Evolutionary conservation across 192 early-diverging fungal genomes (phyloP), one percentile per base, ranked within the genome.

Genomic region (Coemansia sp.): DNA sequence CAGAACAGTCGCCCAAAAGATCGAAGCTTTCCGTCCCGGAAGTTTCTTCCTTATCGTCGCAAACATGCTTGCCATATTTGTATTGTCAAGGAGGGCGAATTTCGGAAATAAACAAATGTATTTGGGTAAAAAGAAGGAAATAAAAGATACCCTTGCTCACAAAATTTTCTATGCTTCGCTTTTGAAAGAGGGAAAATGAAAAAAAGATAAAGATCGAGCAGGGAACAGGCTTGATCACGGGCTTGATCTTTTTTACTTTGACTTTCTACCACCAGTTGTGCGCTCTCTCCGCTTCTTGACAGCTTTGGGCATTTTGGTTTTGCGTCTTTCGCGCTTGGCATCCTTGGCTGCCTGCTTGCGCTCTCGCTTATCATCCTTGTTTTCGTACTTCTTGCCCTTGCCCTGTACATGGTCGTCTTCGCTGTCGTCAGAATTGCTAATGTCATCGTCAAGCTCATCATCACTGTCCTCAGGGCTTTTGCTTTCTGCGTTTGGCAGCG

Each of bases 271-370:
- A 19, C 84, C 81, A 17, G 85, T 85, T 10, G 79, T 68, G 50
- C 93, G 92, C 65, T 93, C 85, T 69, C 91, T 94, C 59, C 93
- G 85, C 74, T 97, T 98, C 75, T 98, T 98, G 71, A 94, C 92
- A 15, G 91, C 86, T 78, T 98, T 98, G 23, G 96, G 95, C 15
- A 95, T 87, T 82, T 98, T 98, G 67, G 82, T 84, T 68, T 97
- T 95, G 68, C 96, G 83, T 69, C 91, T 91, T 65, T 96, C 94
- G 38, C 94, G 88, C 40, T 88, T 91, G 55, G 88, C 91, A 47
- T 98, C 96, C 74, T 95, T 98, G 22, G 84, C 84, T 9, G 85
- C 85, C 50, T 87, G 82, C 68, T 98, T 96, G 45, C 92, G 89
- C 60, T 90, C 91, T 61, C 89, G 92, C 79, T 97, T 97, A 2